Percentiles rank a stretch among this genome's conserved stretches.
Conservation (phyloP, 768 basidiomycete species). For the Kwoniella dejecticola region DNA sequence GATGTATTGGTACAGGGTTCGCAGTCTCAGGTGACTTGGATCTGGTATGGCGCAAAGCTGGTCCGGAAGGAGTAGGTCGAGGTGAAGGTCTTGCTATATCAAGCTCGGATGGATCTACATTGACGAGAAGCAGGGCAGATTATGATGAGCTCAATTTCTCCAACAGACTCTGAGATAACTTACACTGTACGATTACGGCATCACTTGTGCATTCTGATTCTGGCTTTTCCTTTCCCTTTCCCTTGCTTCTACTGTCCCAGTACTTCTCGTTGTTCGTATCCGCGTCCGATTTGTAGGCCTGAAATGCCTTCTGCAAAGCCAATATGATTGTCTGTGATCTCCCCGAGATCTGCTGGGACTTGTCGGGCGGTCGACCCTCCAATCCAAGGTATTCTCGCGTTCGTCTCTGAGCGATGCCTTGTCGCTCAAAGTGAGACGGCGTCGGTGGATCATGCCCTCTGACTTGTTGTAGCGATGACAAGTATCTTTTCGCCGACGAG, state of each 20-base stretch:
- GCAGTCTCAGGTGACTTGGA: not conserved
- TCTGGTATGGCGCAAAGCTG: too few species aligned
- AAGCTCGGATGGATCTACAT: too few species aligned
- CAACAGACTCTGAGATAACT: too few species aligned
- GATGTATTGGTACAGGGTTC: not conserved
- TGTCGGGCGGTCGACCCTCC: not conserved
- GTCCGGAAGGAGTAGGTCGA: too few species aligned
- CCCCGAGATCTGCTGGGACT: not conserved
- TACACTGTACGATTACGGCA: too few species aligned
- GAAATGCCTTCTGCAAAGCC: constrained; percentile 18
- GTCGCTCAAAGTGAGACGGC: not conserved
- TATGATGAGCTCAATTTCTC: too few species aligned
- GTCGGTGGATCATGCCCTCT: constrained; percentile 20
- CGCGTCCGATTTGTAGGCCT: constrained; percentile 1
- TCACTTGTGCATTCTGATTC: too few species aligned
- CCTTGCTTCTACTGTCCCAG: too few species aligned
- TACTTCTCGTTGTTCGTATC: not conserved
- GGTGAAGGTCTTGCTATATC: too few species aligned
- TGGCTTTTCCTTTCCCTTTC: constrained; percentile 1
- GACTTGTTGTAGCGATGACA: constrained; percentile 10
- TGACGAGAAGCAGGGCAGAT: too few species aligned
- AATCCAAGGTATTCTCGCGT: constrained; percentile 18
- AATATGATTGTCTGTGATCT: constrained; percentile 6
- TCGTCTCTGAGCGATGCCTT: not conserved
- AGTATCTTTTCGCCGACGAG: not conserved